Evolutionary conservation across 305 asterid genomes (phyloP).

Genomic region (Plantago coronopus): DNA sequence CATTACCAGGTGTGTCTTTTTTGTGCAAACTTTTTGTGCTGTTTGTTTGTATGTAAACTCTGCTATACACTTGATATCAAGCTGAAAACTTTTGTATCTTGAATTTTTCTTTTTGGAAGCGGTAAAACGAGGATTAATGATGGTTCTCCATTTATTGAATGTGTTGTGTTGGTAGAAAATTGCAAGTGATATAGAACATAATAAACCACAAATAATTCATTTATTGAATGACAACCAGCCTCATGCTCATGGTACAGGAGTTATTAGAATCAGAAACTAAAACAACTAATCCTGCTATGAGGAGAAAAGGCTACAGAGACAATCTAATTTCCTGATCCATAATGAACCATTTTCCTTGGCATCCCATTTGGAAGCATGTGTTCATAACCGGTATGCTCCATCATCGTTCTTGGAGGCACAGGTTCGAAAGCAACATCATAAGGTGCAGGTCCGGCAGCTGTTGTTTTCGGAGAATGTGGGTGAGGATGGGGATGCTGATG

Average conservation of each 20-base stretch:
- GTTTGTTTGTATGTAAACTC: conserved; percentile 21
- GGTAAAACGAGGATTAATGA: no score
- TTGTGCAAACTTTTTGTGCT: conserved; percentile 13
- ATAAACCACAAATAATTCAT: background rate
- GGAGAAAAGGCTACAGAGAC: background rate
- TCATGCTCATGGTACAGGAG: no score
- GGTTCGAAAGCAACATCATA: background rate
- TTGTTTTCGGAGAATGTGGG: background rate
- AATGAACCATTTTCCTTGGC: no score
- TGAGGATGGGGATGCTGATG: background rate
- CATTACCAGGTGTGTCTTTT: conserved; percentile 4
- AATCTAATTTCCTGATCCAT: no score
- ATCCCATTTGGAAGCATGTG: no score
- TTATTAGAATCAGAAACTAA: background rate
- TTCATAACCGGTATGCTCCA: no score
- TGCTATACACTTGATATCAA: background rate
- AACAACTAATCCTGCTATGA: background rate
- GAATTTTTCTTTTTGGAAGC: no score
- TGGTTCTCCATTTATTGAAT: no score
- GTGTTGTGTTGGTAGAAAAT: no score
- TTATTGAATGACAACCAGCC: background rate
- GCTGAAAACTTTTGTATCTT: background rate
- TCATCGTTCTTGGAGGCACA: no score
- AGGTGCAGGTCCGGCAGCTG: background rate
- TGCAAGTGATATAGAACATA: background rate